Evolutionary conservation across 164 flowering plant genomes (phyloP).

Genomic region (Umbellularia californica): DNA sequence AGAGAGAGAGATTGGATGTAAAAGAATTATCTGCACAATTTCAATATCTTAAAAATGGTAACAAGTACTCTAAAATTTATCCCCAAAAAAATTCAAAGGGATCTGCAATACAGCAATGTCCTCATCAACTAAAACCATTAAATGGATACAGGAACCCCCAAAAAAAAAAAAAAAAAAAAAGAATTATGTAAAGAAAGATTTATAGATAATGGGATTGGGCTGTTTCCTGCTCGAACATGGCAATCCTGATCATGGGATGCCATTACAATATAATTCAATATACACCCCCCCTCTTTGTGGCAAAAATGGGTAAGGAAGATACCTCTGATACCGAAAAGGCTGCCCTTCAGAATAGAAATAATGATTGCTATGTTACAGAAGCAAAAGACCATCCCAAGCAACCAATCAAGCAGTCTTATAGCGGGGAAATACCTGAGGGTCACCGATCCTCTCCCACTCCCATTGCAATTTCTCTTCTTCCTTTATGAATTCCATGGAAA

Average conservation of each 20-base stretch:
- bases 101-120: constrained; percentile 37
- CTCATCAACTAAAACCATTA: constrained; percentile 26
- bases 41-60: constrained; percentile 46
- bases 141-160: constrained; percentile 18
- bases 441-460: not conserved
- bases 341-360: constrained; percentile 15
- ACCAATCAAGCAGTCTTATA: constrained; percentile 13
- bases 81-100: constrained; percentile 34
- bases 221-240: not conserved
- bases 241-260: not conserved
- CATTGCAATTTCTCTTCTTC: constrained; percentile 6
- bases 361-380: constrained; percentile 28
- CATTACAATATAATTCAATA: not conserved
- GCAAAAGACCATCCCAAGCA: constrained; percentile 20
- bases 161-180: not conserved
- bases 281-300: not conserved
- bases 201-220: not conserved
- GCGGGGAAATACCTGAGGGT: constrained; percentile 3
- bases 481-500: constrained; percentile 12
- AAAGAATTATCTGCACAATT: constrained; percentile 61
- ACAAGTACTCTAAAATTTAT: constrained; percentile 29
- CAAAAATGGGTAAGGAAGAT: constrained; percentile 11
- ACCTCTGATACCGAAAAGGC: constrained; percentile 9
- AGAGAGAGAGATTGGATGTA: not conserved
- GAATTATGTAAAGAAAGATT: constrained; percentile 2